phyloP scores from a whole-genome alignment of 371 early-diverging fungal genomes.

The Apophysomyces variabilis region DNA sequence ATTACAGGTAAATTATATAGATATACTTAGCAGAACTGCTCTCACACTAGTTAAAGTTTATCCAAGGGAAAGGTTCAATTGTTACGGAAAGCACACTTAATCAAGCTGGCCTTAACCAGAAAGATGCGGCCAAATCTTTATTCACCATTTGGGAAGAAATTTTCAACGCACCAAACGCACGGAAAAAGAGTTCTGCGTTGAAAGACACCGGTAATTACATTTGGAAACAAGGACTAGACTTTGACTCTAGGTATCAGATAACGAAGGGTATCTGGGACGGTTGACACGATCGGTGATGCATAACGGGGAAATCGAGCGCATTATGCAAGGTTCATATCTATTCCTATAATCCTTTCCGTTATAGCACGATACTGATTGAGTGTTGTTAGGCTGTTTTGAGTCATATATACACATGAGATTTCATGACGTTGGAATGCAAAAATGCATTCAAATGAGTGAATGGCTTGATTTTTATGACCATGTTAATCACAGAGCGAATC shows the following conservation, averaged over 20 bases:
- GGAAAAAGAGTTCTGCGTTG: conserved; percentile 18
- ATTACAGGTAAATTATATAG: conserved; percentile 69
- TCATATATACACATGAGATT: conserved; percentile 80
- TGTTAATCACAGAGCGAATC: conserved; percentile 56
- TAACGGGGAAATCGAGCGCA: conserved; percentile 82
- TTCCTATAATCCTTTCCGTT: not conserved
- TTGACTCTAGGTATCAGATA: conserved; percentile 21
- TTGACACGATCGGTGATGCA: conserved; percentile 59
- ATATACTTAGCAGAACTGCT: not conserved
- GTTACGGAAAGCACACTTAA: conserved; percentile 66
- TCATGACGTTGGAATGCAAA: conserved; percentile 75
- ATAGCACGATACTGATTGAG: not conserved
- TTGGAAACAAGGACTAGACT: not conserved
- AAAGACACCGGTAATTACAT: conserved; percentile 22
- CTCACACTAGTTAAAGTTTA: conserved; percentile 30
- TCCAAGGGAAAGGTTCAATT: conserved; percentile 38
- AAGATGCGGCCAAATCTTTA: conserved; percentile 79
- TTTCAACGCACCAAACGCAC: conserved; percentile 59
- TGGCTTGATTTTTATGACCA: conserved; percentile 88
- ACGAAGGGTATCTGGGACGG: conserved; percentile 49
- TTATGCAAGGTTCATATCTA: conserved; percentile 74
- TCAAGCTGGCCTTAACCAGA: conserved; percentile 69
- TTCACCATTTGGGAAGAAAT: conserved; percentile 83
- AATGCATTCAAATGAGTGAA: conserved; percentile 67
- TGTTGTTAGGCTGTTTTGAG: conserved; percentile 82